A percentile compares a stretch with the other conserved stretches of the same genome.
phyloP scores from a whole-genome alignment of 257 asterid genomes.

The Jasminum sambac region DNA sequence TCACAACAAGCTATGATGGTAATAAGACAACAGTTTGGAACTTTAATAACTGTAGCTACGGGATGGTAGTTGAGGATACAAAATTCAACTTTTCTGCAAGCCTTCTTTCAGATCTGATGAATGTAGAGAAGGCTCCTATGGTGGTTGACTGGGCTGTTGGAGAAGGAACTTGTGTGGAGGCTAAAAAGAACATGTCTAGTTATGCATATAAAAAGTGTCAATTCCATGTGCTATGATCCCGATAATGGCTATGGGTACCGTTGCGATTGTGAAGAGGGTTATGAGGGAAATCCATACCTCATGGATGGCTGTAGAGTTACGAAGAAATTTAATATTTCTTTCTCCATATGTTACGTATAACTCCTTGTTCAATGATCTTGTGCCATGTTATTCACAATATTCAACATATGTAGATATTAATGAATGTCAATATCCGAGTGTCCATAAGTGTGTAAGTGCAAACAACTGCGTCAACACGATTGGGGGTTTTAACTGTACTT shows the following conservation, averaged over 20 bases:
- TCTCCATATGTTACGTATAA: no score
- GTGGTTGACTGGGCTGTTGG: conserved; percentile 48
- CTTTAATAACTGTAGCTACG: conserved; percentile 32
- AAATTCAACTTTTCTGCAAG: conserved; percentile 16
- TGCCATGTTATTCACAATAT: not conserved
- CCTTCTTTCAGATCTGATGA: conserved; percentile 14
- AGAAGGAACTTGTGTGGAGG: conserved; percentile 28
- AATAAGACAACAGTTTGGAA: not conserved
- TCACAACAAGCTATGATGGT: not conserved
- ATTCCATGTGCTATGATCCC: conserved; percentile 24
- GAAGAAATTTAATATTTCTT: not conserved
- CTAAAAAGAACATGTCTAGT: conserved; percentile 7
- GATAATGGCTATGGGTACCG: conserved; percentile 32
- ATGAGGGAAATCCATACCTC: conserved; percentile 44
- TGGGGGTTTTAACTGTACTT: conserved; percentile 21
- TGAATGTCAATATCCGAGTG: conserved; percentile 24
- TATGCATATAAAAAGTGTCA: conserved; percentile 32
- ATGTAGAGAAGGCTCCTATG: conserved; percentile 20
- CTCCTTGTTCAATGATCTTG: not conserved
- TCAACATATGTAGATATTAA: conserved; percentile 37
- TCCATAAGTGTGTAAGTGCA: conserved; percentile 6
- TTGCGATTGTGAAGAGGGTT: conserved; percentile 41
- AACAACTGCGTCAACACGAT: conserved; percentile 18
- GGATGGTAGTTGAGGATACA: conserved; percentile 23
- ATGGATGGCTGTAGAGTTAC: conserved; percentile 37